Conservation (phyloP, 768 basidiomycete genomes). For the Serendipita sp. region DNA sequence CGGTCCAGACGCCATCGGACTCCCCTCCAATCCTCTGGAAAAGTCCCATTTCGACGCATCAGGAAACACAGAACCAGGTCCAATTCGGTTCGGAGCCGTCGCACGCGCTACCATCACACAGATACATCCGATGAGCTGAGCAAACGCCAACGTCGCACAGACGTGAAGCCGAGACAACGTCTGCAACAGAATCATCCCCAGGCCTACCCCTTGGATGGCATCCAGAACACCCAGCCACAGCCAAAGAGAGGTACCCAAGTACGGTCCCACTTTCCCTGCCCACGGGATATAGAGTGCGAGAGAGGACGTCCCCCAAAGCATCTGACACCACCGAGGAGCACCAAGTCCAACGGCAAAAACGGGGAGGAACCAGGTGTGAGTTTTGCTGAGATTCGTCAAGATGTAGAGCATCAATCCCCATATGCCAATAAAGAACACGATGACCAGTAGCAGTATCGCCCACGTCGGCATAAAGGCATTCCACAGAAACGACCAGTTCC, state of each 20-base stretch:
- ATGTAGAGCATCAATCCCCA: conserved; percentile 64
- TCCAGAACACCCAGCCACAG: conserved; percentile 91
- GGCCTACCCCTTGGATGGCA: conserved; percentile 84
- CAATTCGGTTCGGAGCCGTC: conserved; percentile 77
- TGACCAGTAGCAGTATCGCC: conserved; percentile 64
- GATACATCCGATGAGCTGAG: conserved; percentile 76
- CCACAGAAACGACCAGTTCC: conserved; percentile 94
- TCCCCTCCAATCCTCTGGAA: conserved; percentile 35
- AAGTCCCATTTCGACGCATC: conserved; percentile 87
- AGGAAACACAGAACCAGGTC: conserved; percentile 82
- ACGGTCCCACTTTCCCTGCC: conserved; percentile 74
- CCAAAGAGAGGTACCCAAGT: conserved; percentile 81
- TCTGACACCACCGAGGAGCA: conserved; percentile 93
- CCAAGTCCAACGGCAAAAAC: conserved; percentile 92
- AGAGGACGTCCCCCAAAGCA: conserved; percentile 91
- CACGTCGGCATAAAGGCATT: conserved; percentile 63
- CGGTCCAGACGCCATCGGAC: conserved; percentile 65
- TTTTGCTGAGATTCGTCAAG: conserved; percentile 76
- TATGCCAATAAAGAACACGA: conserved; percentile 72
- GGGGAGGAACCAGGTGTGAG: conserved; percentile 87
- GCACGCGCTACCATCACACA: conserved; percentile 89
- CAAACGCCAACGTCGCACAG: conserved; percentile 79
- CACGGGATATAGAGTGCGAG: conserved; percentile 87
- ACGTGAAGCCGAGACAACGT: conserved; percentile 88
- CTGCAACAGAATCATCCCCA: conserved; percentile 76